These are phyloP conservation scores for Tausonia pullulans DNA, from an alignment of 1,284 basidiomycete species.

Conservation along the genomic window DNA sequence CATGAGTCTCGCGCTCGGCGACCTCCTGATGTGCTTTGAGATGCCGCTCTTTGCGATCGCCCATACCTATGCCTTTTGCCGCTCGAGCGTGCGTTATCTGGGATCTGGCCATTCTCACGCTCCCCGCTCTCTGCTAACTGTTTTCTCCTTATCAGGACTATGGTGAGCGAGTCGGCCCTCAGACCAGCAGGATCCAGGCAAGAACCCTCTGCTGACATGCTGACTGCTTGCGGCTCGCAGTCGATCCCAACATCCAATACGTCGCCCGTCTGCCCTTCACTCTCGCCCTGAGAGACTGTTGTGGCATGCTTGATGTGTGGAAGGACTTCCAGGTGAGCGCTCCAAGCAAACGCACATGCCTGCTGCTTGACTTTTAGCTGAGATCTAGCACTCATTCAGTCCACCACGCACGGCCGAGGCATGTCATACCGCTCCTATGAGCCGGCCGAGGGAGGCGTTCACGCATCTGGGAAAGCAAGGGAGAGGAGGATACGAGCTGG, in stretches of 20 bases:
- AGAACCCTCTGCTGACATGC: neutral
- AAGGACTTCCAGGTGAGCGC: conserved; percentile 48
- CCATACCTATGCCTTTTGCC: conserved; percentile 78
- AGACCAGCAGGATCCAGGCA: too few species aligned
- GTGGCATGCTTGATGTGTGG: conserved; percentile 74
- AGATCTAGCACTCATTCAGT: conserved; percentile 32
- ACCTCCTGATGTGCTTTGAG: conserved; percentile 85
- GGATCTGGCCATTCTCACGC: conserved; percentile 3
- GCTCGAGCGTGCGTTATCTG: conserved; percentile 22
- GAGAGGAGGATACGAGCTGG: conserved; percentile 78
- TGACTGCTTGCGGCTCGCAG: neutral
- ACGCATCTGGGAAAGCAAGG: conserved; percentile 62
- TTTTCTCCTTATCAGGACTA: too few species aligned
- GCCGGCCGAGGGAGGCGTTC: conserved; percentile 75
- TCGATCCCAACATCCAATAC: conserved; percentile 10
- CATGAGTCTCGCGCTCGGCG: conserved; percentile 79
- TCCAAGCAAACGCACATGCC: too few species aligned
- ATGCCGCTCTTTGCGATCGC: conserved; percentile 96
- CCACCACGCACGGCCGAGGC: conserved; percentile 74
- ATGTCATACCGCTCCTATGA: conserved; percentile 95
- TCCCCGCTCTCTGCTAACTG: neutral
- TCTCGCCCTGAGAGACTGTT: conserved; percentile 77
- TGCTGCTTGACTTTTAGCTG: too few species aligned
- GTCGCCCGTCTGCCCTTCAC: conserved; percentile 70
- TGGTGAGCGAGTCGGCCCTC: too few species aligned